phyloP scores from a whole-genome alignment of 1,284 basidiomycete species.

The Ustilago crameri region DNA sequence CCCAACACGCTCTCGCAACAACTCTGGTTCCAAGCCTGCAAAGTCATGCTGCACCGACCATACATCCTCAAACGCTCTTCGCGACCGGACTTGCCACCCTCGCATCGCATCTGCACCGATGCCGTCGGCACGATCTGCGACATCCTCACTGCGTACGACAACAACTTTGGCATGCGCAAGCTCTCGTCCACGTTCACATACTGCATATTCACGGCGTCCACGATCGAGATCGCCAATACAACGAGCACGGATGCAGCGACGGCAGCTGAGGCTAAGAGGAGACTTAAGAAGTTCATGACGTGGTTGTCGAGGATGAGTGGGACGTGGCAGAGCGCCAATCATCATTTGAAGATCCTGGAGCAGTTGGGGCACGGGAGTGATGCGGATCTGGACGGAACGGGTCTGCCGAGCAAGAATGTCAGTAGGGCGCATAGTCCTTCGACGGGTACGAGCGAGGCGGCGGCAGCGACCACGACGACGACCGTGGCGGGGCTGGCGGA shows the following conservation, averaged over 20 bases:
- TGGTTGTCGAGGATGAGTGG: slow-evolving; percentile 49
- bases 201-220: slow-evolving; percentile 56
- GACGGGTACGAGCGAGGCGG: slow-evolving; percentile 4
- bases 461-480: slow-evolving; percentile 5
- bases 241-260: slow-evolving; percentile 43
- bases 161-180: slow-evolving; percentile 51
- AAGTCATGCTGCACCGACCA: slow-evolving; percentile 51
- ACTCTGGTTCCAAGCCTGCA: slow-evolving; percentile 48
- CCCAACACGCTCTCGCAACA: slow-evolving; percentile 45
- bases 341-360: slow-evolving; percentile 51
- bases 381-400: slow-evolving; percentile 48
- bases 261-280: slow-evolving; percentile 47
- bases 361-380: slow-evolving; percentile 49
- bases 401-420: slow-evolving; percentile 28
- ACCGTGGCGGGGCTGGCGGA: slow-evolving; percentile 2
- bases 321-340: slow-evolving; percentile 42
- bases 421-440: slow-evolving; percentile 30
- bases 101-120: slow-evolving; percentile 55
- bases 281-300: slow-evolving; percentile 47
- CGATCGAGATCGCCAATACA: slow-evolving; percentile 59
- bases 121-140: slow-evolving; percentile 46
- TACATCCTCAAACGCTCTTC: slow-evolving; percentile 55
- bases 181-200: slow-evolving; percentile 51
- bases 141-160: slow-evolving; percentile 48
- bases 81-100: slow-evolving; percentile 36